Conservation (phyloP, 257 asterid genomes). For the Rauvolfia tetraphylla region DNA sequence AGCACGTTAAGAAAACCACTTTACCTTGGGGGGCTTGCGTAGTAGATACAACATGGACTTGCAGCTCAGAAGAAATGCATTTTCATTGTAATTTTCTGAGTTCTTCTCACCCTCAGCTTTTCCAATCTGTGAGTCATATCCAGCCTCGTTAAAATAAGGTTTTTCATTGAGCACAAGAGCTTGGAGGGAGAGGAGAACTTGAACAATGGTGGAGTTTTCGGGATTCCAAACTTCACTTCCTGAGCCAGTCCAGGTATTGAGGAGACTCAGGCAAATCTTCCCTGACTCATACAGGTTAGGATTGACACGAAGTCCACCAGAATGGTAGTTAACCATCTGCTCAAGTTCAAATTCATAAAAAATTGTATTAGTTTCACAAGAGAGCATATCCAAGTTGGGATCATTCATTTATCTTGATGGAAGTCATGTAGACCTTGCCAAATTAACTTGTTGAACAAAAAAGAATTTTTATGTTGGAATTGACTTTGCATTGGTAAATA, state of each 20-base stretch:
- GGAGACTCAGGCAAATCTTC: conserved; percentile 78
- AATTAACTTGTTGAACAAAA: background rate
- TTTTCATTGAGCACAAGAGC: conserved; percentile 89
- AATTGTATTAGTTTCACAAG: conserved; percentile 1
- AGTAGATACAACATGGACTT: conserved; percentile 75
- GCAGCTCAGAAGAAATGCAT: conserved; percentile 87
- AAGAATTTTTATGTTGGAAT: background rate
- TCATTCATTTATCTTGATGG: background rate
- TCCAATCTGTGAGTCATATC: conserved; percentile 81
- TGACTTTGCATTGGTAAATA: background rate
- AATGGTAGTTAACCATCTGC: conserved; percentile 88
- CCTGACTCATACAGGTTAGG: conserved; percentile 94
- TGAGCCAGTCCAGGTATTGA: conserved; percentile 88
- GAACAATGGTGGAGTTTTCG: conserved; percentile 65
- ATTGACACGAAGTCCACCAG: conserved; percentile 90
- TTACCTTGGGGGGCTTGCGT: conserved; percentile 85
- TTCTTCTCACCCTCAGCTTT: conserved; percentile 87
- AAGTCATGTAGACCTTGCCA: background rate
- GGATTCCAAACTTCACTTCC: conserved; percentile 90
- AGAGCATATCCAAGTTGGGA: background rate
- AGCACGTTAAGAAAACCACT: conserved; percentile 3
- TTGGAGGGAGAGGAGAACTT: conserved; percentile 87
- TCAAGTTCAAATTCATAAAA: conserved; percentile 17
- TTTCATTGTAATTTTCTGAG: conserved; percentile 79
- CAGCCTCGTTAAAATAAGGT: conserved; percentile 95